A percentile compares a stretch with the other conserved stretches of the same genome.
Conservation (phyloP, 345 rosid genomes). For the Pistacia vera region DNA sequence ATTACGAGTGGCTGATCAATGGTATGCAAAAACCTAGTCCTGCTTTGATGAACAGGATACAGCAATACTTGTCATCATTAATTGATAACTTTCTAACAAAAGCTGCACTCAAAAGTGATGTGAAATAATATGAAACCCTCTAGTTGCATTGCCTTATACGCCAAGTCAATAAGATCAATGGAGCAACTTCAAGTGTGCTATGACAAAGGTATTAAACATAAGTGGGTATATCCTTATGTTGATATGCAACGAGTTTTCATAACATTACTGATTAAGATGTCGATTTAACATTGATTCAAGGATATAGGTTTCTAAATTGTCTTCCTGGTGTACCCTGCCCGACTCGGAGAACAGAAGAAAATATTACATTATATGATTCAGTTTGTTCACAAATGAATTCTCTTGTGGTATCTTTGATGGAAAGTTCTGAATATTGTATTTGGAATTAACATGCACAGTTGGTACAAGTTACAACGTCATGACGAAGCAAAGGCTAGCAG, state of each 20-base stretch:
- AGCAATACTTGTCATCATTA: slow-evolving; percentile 19
- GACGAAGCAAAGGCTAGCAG: no score
- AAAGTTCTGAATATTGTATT: no score
- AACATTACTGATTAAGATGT: neutral
- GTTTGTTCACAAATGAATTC: no score
- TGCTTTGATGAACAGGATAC: slow-evolving; percentile 25
- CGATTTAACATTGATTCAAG: no score
- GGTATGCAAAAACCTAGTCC: slow-evolving; percentile 38
- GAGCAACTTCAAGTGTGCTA: neutral
- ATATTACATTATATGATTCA: no score
- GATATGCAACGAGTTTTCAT: neutral
- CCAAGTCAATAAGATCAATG: neutral
- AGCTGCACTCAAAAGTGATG: slow-evolving; percentile 17
- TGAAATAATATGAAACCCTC: neutral
- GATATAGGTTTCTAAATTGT: no score
- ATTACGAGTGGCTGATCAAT: slow-evolving; percentile 50
- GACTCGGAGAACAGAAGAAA: no score
- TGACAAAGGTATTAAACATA: neutral
- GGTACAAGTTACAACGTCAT: no score
- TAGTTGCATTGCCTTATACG: neutral
- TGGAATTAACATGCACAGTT: no score
- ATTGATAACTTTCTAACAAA: slow-evolving; percentile 22
- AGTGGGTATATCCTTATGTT: neutral
- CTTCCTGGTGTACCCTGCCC: no score
- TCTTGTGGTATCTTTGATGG: no score